Evolutionary conservation across 495 filamentous ascomycete species (phyloP), one percentile per base, ranked within the genome.

Genomic region (Penicillium roqueforti): DNA sequence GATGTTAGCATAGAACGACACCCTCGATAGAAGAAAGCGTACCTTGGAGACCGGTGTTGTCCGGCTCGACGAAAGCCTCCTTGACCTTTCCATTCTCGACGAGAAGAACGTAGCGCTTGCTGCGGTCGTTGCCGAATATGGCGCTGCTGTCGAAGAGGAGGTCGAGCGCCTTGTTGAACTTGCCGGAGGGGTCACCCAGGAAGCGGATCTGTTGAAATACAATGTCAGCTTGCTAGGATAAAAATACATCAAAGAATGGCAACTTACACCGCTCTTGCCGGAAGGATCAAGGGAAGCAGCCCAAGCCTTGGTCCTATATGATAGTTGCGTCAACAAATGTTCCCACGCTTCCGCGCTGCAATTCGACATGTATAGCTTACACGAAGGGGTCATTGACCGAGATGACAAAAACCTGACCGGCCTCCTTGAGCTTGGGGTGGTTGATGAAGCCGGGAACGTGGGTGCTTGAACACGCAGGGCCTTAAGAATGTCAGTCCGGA

Each of bases 351-450:
- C 11, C 19, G 4, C 32, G 14, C 42, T 40, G 39, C 46, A 41
- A 59, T 13, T 49, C 29, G 29, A 25, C 32, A 29, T 26, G 10
- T 36, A 1, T 34, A 4, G 16, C 87, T 75, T 81, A 95, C 84
- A 97, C 93, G 71, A 97, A 97, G 25, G 91, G 83, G 68, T 98
- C 93, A 72, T 98, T 98, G 68, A 97, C 91, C 22, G 85, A 80
- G 46, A 98, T 85, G 23, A 97, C 90, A 57, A 92, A 95, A 37
- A 92, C 87, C 43, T 82, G 66, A 45, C 92, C 89, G 11, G 86
- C 89, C 45, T 83, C 77, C 74, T 84, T 87, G 41, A 88, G 75
- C 69, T 83, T 81, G 36, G 83, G 79, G 64, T 86, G 85, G 59
- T 83, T 83, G 68, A 95, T 85, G 66, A 89, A 97, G 28, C 89